phyloP scores from a whole-genome alignment of 257 asterid species.

The Striga asiatica region DNA sequence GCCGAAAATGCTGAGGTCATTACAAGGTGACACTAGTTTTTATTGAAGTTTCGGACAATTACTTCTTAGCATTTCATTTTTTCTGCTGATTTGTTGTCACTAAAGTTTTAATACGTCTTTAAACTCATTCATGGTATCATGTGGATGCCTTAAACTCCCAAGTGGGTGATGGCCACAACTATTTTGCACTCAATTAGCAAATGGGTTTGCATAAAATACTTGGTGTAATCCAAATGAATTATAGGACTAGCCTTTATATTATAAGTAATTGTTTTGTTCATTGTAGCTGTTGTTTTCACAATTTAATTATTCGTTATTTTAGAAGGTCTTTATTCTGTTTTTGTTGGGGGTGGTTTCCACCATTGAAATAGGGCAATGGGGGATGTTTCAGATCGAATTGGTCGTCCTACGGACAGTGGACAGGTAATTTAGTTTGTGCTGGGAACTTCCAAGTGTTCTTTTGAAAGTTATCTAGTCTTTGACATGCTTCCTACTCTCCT shows the following conservation, averaged over 20 bases:
- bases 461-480: neutral
- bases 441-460: conserved; percentile 2
- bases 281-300: neutral
- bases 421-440: conserved; percentile 39
- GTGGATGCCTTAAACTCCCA: neutral
- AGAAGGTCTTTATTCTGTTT: too few species aligned
- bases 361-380: conserved; percentile 61
- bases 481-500: neutral
- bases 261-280: neutral
- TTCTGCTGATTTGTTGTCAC: conserved; percentile 5
- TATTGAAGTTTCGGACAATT: neutral
- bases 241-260: neutral
- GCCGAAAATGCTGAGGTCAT: conserved; percentile 63
- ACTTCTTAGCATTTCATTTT: neutral
- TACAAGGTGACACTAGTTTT: conserved; percentile 50
- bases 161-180: too few species aligned
- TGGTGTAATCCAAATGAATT: too few species aligned
- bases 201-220: too few species aligned
- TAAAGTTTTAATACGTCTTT: conserved; percentile 1
- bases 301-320: neutral
- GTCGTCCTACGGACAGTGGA: conserved; percentile 72
- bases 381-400: conserved; percentile 82
- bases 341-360: conserved; percentile 20
- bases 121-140: neutral
- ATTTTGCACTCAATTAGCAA: too few species aligned